Base-by-base conservation (phyloP, 352 stramenopile species). In the Globisporangium paroecandrum region DNA sequence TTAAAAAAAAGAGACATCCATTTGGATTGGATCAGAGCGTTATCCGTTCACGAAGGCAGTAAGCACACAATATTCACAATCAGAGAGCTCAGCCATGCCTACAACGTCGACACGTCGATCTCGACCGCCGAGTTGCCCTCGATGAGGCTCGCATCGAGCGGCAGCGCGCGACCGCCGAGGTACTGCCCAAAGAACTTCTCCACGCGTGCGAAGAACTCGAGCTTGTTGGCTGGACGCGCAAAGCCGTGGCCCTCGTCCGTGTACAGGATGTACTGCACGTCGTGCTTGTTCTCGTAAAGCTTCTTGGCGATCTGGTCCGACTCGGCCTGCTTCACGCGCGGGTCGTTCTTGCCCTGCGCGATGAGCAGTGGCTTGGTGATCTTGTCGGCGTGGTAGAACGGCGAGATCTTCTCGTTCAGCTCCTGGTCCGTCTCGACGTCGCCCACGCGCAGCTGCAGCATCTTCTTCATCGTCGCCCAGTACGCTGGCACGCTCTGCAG, bases 191-290 rank as follows among this genome's bases (percentile, higher is more conserved):
- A 54, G 47, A 83, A 82, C 56, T 64, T 41, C 64, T 85, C 77
- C 10, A 71, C 66, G 43, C 82, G 76, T 13, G 55, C 72, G 10
- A 72, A 77, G 60, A 95, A 91, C 73, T 92, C 79, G 58, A 95
- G 77, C 9, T 77, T 70, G 77, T 94, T 95, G 20, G 81, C 71
- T 1, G 79, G 81, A 2, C 83, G 74, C 36, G 74, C 75, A 69
- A 93, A 92, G 10, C 85, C 87, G 68, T 95, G 85, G 34, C 87
- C 87, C 73, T 95, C 87, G 69, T 95, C 85, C 43, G 72, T 81
- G 76, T 92, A 93, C 24, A 95, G 57, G 5, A 95, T 73, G 69
- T 94, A 95, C 69, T 87, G 73, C n/a, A 94, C 85, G 43, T 85
- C 74, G 62, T 87, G 87, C 58, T 85, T 83, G 66, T 87, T 90